phyloP scores from a whole-genome alignment of 1,139 yeast species.

The Protomyces arabidopsidicola region DNA sequence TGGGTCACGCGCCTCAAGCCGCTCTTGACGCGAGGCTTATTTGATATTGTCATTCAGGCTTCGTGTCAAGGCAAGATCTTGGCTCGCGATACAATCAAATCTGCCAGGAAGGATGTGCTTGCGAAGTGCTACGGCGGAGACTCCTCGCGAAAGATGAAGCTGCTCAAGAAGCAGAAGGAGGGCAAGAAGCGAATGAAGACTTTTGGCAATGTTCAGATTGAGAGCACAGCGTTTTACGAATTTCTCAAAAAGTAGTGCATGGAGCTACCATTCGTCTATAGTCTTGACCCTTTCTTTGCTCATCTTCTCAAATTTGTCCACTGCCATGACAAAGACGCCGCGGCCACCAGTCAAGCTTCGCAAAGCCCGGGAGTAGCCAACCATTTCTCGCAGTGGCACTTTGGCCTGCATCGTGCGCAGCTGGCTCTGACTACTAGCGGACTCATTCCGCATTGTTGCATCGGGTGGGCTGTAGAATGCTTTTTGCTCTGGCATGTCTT shows the following conservation, averaged over 20 bases:
- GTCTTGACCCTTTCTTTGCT: slow-evolving; percentile 34
- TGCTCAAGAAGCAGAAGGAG: slow-evolving; percentile 82
- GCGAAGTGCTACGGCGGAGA: slow-evolving; percentile 88
- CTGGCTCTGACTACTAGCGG: slow-evolving; percentile 31
- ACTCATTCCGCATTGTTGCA: slow-evolving; percentile 41
- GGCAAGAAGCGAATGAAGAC: slow-evolving; percentile 84
- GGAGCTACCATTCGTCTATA: neutral
- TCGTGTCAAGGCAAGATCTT: slow-evolving; percentile 74
- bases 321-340: slow-evolving; percentile 75
- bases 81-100: slow-evolving; percentile 90
- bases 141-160: slow-evolving; percentile 80
- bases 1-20: slow-evolving; percentile 80
- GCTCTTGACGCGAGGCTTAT: slow-evolving; percentile 71
- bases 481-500: slow-evolving; percentile 36
- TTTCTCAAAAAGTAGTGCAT: slow-evolving; percentile 8
- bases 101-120: slow-evolving; percentile 86
- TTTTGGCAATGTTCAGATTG: slow-evolving; percentile 57
- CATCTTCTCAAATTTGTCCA: slow-evolving; percentile 64
- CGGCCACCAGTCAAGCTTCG: slow-evolving; percentile 87
- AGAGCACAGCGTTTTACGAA: slow-evolving; percentile 21
- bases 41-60: slow-evolving; percentile 91
- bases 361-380: slow-evolving; percentile 73
- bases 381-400: slow-evolving; percentile 84
- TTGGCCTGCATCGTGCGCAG: slow-evolving; percentile 54
- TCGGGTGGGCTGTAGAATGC: slow-evolving; percentile 43